These are phyloP conservation scores for Saitozyma sp. DNA, from an alignment of 768 basidiomycete species.

Conservation along the genomic window DNA sequence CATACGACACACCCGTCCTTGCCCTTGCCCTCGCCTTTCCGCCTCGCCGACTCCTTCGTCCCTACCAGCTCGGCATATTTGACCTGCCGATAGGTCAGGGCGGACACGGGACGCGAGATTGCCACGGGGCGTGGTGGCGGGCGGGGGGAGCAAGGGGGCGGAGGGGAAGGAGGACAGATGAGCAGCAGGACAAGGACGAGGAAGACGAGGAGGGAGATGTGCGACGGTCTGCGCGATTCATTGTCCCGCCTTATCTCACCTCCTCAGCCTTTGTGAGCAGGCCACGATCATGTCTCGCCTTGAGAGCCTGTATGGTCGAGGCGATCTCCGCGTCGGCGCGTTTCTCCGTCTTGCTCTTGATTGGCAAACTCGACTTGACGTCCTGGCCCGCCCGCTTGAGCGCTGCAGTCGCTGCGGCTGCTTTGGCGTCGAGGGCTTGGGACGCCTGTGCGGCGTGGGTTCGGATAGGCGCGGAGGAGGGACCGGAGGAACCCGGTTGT, in stretches of 20 bases:
- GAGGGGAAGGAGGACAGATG: neutral
- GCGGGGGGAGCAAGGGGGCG: constrained; percentile 1
- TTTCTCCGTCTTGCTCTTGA: constrained; percentile 46
- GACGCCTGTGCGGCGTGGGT: constrained; percentile 2
- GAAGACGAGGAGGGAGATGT: too few relatives aligned
- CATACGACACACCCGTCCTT: constrained; percentile 41
- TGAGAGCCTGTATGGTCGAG: constrained; percentile 43
- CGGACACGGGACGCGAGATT: neutral
- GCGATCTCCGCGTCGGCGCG: constrained; percentile 45
- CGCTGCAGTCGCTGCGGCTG: constrained; percentile 49
- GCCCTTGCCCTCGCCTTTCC: constrained; percentile 23
- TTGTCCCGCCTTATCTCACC: constrained; percentile 28
- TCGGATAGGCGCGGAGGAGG: constrained; percentile 5
- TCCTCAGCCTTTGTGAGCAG: constrained; percentile 46
- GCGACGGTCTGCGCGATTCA: too few relatives aligned
- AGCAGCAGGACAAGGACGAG: too few relatives aligned
- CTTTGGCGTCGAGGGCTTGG: constrained; percentile 38
- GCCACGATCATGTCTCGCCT: constrained; percentile 47
- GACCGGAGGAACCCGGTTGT: neutral
- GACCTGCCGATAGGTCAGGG: constrained; percentile 19
- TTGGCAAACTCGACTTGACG: constrained; percentile 43
- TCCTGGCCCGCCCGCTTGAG: constrained; percentile 46
- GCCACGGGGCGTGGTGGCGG: neutral
- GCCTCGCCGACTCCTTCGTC: constrained; percentile 20
- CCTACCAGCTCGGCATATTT: constrained; percentile 44